Evolutionary conservation across 164 flowering plant species (phyloP), one percentile per base, ranked within the genome.

Genomic region (Macadamia integrifolia): DNA sequence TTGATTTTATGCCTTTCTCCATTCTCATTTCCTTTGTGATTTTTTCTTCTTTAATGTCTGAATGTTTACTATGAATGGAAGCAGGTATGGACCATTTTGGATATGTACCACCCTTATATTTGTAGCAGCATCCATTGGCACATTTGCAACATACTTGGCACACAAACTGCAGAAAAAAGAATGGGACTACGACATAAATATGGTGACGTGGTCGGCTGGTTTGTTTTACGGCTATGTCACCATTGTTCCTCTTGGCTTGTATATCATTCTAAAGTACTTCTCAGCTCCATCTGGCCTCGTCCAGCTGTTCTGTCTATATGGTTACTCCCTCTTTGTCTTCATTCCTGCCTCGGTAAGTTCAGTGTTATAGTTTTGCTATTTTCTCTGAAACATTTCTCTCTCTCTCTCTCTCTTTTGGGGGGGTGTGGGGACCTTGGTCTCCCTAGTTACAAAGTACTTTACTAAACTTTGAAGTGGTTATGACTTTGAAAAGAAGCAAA

Each of bases 61-160:
- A 31, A 52, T 31, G 55, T 69, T 52, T 14, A 60, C 10, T 61
- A 12, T 9, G 32, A 65, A 52, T 60, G 11, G 44, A 70, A 48
- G 68, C 86, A 95, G 99, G 87, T 95, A 92, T 71, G 99, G 99
- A 40, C 99, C 98, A 58, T 95, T 95, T 76, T 95, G 99, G 99
- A 91, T 95, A 72, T 91, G 96, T 86, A 84, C 94, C 30, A 91
- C 98, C 63, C 76, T 95, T 58, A 92, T 95, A 65, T 95, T 95
- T 78, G 98, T 95, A 7, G 98, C 99, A 1, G 99, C 99, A 73
- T 76, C 99, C 9, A 91, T 95, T 66, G 94, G 97, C 64, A 95
- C 99, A 40, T 89, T 95, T 80, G 96, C 86, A 50, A 95, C 99
- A 59, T 95, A 91, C 62, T 64, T 95, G 73, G 90, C 94, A 60